Conservation (phyloP, 2,329 filamentous ascomycete species). For the Delphinella strobiligena region DNA sequence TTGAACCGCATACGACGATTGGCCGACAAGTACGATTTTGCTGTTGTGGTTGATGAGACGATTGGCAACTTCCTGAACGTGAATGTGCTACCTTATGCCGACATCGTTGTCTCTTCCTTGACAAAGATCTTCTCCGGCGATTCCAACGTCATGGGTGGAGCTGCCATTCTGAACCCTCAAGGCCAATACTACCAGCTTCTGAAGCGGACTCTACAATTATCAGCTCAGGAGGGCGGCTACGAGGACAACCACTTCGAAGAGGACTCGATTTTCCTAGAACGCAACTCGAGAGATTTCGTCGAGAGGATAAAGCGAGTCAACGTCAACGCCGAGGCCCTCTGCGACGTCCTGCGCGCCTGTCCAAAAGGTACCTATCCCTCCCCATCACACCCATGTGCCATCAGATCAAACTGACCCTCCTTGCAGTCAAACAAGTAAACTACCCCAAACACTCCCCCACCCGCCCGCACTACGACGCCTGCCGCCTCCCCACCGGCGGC, state of each 20-base stretch:
- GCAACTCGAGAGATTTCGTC: constrained; percentile 88
- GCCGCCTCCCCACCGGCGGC: constrained; percentile 59
- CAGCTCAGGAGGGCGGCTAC: constrained; percentile 29
- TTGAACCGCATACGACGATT: constrained; percentile 67
- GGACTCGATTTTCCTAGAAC: constrained; percentile 87
- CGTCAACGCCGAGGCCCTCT: constrained; percentile 71
- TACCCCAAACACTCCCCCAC: constrained; percentile 75
- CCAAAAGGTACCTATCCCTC: constrained; percentile 30
- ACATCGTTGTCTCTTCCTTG: constrained; percentile 85
- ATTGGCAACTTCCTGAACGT: constrained; percentile 95
- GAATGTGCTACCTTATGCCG: constrained; percentile 78
- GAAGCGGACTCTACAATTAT: constrained; percentile 51
- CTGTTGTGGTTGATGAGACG: constrained; percentile 87
- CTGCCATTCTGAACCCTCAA: constrained; percentile 51
- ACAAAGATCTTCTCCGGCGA: constrained; percentile 97
- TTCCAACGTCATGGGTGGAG: constrained; percentile 94
- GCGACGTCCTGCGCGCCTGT: constrained; percentile 52
- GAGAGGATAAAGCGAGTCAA: constrained; percentile 76
- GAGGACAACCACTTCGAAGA: constrained; percentile 92
- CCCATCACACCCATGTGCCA: neutral
- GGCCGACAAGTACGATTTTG: constrained; percentile 76
- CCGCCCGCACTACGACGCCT: constrained; percentile 63
- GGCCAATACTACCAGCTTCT: constrained; percentile 58
- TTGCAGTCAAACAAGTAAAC: constrained; percentile 60
- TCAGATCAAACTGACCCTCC: too few relatives aligned